A percentile compares a stretch with the other conserved stretches of the same genome.
Conservation (phyloP, 805 yeast genomes). For the Torulaspora quercuum region DNA sequence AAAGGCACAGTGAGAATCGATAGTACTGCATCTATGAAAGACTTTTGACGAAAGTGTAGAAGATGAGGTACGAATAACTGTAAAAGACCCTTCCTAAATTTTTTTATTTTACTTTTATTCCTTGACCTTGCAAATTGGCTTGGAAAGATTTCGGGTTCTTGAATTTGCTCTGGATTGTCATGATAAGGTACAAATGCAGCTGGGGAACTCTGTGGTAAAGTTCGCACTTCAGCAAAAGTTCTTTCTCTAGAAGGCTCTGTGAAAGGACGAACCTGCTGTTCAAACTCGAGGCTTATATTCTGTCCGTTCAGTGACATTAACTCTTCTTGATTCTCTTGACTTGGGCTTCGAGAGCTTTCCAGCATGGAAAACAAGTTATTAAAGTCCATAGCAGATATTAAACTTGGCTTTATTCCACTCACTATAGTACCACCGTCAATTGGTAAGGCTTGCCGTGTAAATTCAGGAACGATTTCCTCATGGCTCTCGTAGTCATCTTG, state of each 20-base stretch:
- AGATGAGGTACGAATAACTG: conserved; percentile 36
- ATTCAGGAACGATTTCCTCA: conserved; percentile 9
- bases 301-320: conserved; percentile 6
- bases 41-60: conserved; percentile 26
- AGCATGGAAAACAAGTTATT: conserved; percentile 27
- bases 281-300: neutral
- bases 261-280: conserved; percentile 14
- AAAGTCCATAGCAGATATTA: conserved; percentile 34
- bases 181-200: conserved; percentile 25
- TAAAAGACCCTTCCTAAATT: conserved; percentile 9
- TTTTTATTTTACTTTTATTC: conserved; percentile 9
- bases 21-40: conserved; percentile 28
- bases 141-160: conserved; percentile 2
- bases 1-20: conserved; percentile 38
- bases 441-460: conserved; percentile 6
- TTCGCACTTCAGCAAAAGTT: conserved; percentile 1
- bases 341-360: conserved; percentile 20
- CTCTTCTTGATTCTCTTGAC: conserved; percentile 11
- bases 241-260: conserved; percentile 19
- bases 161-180: conserved; percentile 22
- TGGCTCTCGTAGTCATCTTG: conserved; percentile 1
- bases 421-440: conserved; percentile 9
- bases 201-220: conserved; percentile 24
- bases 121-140: neutral
- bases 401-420: conserved; percentile 28